Percentiles rank a stretch among this genome's conserved stretches.
Conservation (phyloP, 805 yeast genomes). For the Kluyveromyces wickerhamii region DNA sequence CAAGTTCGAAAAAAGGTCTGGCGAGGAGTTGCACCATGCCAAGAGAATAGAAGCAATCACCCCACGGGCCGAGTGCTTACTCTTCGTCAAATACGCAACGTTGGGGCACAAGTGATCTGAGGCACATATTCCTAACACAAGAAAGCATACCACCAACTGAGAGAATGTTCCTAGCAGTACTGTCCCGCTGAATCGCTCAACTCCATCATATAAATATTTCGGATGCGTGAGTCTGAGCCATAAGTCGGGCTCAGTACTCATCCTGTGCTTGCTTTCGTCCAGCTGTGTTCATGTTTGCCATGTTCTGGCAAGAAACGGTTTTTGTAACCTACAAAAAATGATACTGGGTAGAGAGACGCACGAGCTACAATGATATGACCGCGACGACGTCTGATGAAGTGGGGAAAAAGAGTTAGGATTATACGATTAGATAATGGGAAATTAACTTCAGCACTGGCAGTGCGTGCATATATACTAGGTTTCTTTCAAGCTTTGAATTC, state of each 20-base stretch:
- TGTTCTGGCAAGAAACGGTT: no score
- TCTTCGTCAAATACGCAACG: conserved; percentile 26
- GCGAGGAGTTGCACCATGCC: conserved; percentile 33
- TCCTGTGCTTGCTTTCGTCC: neutral
- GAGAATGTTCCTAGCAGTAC: conserved; percentile 21
- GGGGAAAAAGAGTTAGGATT: no score
- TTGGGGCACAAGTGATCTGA: conserved; percentile 31
- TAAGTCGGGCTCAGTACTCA: conserved; percentile 1
- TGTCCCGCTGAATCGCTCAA: conserved; percentile 13
- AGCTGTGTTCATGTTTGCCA: no score
- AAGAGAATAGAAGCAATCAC: conserved; percentile 25
- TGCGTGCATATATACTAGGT: no score
- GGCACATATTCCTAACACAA: conserved; percentile 29
- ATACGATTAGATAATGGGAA: no score
- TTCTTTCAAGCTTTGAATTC: conserved; percentile 36
- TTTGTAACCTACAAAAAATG: no score
- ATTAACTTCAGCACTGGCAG: no score
- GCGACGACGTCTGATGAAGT: no score
- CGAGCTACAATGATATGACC: no score
- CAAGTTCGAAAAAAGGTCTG: conserved; percentile 30
- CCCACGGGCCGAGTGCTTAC: conserved; percentile 10
- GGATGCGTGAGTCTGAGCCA: conserved; percentile 23
- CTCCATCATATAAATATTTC: conserved; percentile 14
- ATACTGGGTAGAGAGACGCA: no score
- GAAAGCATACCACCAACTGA: conserved; percentile 23